Evolutionary conservation across 2,329 filamentous ascomycete genomes (phyloP).

Genomic region (Achaetomium macrosporum): DNA sequence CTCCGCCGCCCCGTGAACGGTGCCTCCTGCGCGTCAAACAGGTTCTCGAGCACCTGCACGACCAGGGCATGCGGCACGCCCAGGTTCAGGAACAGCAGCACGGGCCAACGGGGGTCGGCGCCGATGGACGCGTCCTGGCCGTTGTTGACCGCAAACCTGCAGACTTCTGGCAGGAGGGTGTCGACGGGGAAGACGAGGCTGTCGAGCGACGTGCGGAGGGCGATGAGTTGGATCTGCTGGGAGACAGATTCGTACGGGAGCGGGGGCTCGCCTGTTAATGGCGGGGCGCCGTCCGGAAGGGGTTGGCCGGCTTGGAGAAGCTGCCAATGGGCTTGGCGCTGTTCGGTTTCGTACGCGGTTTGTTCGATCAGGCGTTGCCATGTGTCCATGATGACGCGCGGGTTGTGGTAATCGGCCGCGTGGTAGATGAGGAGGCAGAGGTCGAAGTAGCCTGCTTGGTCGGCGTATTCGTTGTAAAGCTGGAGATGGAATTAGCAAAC

Average conservation of each 20-base stretch:
- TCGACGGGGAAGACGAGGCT: slow-evolving; percentile 61
- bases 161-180: slow-evolving; percentile 55
- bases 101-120: slow-evolving; percentile 52
- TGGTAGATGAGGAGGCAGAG: slow-evolving; percentile 90
- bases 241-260: slow-evolving; percentile 67
- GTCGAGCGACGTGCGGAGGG: slow-evolving; percentile 58
- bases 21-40: slow-evolving; percentile 54
- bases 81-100: slow-evolving; percentile 50
- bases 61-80: slow-evolving; percentile 53
- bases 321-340: slow-evolving; percentile 35
- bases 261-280: slow-evolving; percentile 35
- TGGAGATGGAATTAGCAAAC: slow-evolving; percentile 32
- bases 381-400: slow-evolving; percentile 73
- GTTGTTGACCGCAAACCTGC: slow-evolving; percentile 54
- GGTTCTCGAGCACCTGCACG: slow-evolving; percentile 48
- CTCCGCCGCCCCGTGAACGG: slow-evolving; percentile 49
- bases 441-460: slow-evolving; percentile 83
- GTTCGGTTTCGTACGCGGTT: slow-evolving; percentile 54
- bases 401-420: slow-evolving; percentile 82
- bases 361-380: slow-evolving; percentile 79
- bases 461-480: slow-evolving; percentile 91
- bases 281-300: slow-evolving; percentile 27
- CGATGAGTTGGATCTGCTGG: slow-evolving; percentile 57
- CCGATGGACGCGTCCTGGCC: slow-evolving; percentile 53
- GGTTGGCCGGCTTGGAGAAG: slow-evolving; percentile 37